Evolutionary conservation across 2,329 filamentous ascomycete genomes (phyloP).

Genomic region (Sarocladium oryzae): DNA sequence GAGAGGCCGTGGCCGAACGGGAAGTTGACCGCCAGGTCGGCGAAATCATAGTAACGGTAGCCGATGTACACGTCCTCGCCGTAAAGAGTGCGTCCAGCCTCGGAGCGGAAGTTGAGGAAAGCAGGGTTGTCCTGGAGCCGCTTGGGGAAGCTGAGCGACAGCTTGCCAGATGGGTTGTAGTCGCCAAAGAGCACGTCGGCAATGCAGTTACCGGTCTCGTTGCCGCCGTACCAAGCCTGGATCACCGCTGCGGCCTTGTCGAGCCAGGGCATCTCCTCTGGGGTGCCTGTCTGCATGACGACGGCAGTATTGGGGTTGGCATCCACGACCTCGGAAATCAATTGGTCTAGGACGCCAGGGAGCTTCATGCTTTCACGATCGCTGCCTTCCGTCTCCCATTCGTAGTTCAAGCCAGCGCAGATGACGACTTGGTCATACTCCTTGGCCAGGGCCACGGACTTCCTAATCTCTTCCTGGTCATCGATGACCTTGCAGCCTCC

Average conservation of each 20-base stretch:
- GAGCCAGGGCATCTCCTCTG: slow-evolving; percentile 66
- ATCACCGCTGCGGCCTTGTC: slow-evolving; percentile 51
- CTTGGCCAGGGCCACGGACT: slow-evolving; percentile 61
- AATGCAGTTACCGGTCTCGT: slow-evolving; percentile 76
- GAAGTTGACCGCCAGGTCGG: slow-evolving; percentile 60
- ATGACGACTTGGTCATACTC: slow-evolving; percentile 71
- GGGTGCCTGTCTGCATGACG: slow-evolving; percentile 72
- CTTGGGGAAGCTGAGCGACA: slow-evolving; percentile 67
- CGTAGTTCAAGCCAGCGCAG: slow-evolving; percentile 69
- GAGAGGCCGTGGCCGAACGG: slow-evolving; percentile 75
- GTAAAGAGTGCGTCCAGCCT: slow-evolving; percentile 66
- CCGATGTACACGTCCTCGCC: slow-evolving; percentile 77
- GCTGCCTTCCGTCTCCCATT: slow-evolving; percentile 75
- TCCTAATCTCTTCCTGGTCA: slow-evolving; percentile 51
- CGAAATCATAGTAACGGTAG: slow-evolving; percentile 73
- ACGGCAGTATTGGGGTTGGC: slow-evolving; percentile 66
- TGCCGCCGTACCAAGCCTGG: slow-evolving; percentile 83
- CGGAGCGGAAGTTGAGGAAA: slow-evolving; percentile 66
- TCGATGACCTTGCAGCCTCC: slow-evolving; percentile 55
- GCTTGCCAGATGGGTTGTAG: slow-evolving; percentile 67
- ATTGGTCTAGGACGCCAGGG: slow-evolving; percentile 63
- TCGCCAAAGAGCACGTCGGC: slow-evolving; percentile 72
- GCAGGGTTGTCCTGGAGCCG: slow-evolving; percentile 65
- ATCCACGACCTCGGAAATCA: slow-evolving; percentile 59
- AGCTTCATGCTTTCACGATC: slow-evolving; percentile 76